Percentiles rank a stretch among this genome's conserved stretches.
phyloP scores from a whole-genome alignment of 108 stramenopile genomes.

The Aurantiochytrium sp. region DNA sequence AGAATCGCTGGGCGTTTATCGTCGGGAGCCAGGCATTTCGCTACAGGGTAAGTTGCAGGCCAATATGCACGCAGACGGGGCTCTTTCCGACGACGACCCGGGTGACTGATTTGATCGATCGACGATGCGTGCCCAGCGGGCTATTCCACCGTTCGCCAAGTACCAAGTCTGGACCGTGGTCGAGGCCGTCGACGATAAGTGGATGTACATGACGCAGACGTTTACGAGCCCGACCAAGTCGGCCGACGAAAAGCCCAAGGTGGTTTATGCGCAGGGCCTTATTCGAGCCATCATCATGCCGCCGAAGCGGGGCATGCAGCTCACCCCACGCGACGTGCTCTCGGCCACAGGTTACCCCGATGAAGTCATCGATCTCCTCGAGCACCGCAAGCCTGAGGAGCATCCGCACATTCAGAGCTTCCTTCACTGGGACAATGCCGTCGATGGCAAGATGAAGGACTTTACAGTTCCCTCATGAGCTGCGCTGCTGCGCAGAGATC shows the following conservation, averaged over 20 bases:
- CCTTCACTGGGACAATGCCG: background rate
- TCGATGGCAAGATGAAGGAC: background rate
- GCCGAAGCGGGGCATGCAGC: background rate
- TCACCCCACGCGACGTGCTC: background rate
- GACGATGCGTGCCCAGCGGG: too few species aligned
- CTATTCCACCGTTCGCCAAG: slow-evolving; percentile 20
- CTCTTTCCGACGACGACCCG: too few species aligned
- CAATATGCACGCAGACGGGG: too few species aligned
- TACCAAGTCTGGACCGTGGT: background rate
- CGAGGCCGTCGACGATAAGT: background rate
- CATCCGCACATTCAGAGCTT: background rate
- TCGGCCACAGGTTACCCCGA: background rate
- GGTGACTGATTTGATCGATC: too few species aligned
- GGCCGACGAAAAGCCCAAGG: background rate
- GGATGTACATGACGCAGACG: slow-evolving; percentile 29
- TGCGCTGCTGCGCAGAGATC: too few species aligned
- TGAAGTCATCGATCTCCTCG: background rate
- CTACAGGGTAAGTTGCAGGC: background rate
- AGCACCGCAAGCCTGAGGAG: background rate
- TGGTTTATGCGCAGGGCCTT: background rate
- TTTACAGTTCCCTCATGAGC: background rate
- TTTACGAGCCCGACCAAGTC: background rate
- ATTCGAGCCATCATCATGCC: slow-evolving; percentile 27
- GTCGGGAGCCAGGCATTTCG: background rate
- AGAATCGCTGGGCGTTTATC: background rate